A percentile compares a stretch with the other conserved stretches of the same genome.
phyloP scores from a whole-genome alignment of 2,329 filamentous ascomycete genomes.

The Arthroderma sp. region DNA sequence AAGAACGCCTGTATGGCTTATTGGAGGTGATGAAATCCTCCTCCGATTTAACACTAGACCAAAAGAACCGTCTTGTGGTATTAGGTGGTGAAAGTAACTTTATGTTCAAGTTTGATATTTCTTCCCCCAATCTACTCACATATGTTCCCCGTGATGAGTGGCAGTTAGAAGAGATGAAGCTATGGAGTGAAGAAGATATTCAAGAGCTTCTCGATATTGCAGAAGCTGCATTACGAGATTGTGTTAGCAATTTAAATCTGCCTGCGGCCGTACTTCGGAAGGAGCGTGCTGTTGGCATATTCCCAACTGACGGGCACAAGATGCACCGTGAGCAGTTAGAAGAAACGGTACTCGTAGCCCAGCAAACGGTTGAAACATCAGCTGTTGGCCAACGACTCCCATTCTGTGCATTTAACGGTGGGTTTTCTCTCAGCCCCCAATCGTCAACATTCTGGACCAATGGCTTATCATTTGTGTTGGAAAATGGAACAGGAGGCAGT shows the following conservation, averaged over 20 bases:
- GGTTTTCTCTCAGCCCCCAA: background rate
- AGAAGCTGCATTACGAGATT: slow-evolving; percentile 70
- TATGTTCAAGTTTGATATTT: slow-evolving; percentile 64
- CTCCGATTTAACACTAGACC: slow-evolving; percentile 45
- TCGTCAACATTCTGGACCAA: background rate
- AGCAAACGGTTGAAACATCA: slow-evolving; percentile 79
- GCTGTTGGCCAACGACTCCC: slow-evolving; percentile 56
- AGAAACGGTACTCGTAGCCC: slow-evolving; percentile 87
- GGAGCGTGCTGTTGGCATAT: slow-evolving; percentile 70
- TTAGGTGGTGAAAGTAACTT: slow-evolving; percentile 97
- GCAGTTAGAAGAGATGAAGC: slow-evolving; percentile 44
- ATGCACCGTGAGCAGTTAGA: slow-evolving; percentile 83
- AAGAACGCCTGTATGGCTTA: slow-evolving; percentile 72
- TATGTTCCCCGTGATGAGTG: slow-evolving; percentile 48
- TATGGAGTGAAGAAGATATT: slow-evolving; percentile 53
- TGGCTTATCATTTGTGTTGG: background rate
- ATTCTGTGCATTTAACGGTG: slow-evolving; percentile 92
- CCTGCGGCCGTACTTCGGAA: slow-evolving; percentile 74
- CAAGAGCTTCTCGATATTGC: slow-evolving; percentile 73
- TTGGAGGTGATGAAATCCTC: slow-evolving; percentile 63
- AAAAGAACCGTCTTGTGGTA: slow-evolving; percentile 70
- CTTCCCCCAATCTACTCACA: slow-evolving; percentile 52
- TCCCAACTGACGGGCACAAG: slow-evolving; percentile 49
- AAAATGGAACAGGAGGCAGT: slow-evolving; percentile 49
- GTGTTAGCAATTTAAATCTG: slow-evolving; percentile 64